Evolutionary conservation across 768 basidiomycete genomes (phyloP), one percentile per base, ranked within the genome.

Genomic region (Amylocystis lapponica): DNA sequence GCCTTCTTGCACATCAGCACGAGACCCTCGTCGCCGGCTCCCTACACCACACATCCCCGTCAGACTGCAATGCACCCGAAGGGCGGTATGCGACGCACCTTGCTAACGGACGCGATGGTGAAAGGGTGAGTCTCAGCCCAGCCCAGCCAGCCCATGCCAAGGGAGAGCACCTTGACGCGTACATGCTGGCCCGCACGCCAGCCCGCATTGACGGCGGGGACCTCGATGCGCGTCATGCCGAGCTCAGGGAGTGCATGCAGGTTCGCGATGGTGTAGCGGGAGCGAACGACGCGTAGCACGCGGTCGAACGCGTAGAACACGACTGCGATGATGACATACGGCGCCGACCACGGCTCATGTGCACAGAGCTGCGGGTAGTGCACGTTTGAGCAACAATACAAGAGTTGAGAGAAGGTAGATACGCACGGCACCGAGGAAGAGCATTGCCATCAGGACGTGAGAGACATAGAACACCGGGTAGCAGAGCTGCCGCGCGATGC

Each of bases 131-230:
- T 55, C 50, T 77, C 72, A 20, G 35, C 35, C 64, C 69, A 67
- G 17, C 63, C 65, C 12, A 59, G 43, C 56, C 61, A 56, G 3
- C 70, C 65, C 62, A 66, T 65, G 21, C 58, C 63, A n/a, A 66
- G 52, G 5, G 61, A 59, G 2, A 75, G 60, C 0, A 74, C 62
- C 34, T 74, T 63, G 19, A 82, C 47, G 35, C 78, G 70, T 32
- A 82, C 74, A 52, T 81, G 77, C 52, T 81, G 79, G 3, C 81
- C 78, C 0, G 75, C 66, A 21, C 76, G 63, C 79, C 79, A 81
- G 20, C 79, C 79, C 0, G 65, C 60, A 36, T 64, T 68, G 31
- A 79, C 33, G 4, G 55, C 41, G 1, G 70, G 71, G 11, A 78
- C 55, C 30, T 72, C 67, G 19, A 80, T 55, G 30, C 71, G 63